Conservation (phyloP, 2,329 filamentous ascomycete species). For the Hypomyces rosellus region DNA sequence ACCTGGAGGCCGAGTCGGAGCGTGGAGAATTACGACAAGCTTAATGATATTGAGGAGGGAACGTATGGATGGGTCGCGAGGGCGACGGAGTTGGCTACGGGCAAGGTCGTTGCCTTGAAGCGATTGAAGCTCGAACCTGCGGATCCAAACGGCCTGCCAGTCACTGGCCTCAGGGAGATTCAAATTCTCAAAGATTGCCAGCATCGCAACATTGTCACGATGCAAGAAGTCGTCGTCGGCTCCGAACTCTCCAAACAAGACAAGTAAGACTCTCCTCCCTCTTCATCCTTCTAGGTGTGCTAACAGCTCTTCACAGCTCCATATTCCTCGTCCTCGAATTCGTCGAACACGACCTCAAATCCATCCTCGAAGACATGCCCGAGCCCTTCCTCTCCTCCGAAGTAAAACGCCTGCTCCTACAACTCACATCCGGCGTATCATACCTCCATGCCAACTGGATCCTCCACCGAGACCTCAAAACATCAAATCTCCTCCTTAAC, state of each 20-base stretch:
- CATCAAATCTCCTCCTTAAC: conserved; percentile 88
- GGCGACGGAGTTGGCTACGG: conserved; percentile 66
- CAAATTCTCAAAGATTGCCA: conserved; percentile 76
- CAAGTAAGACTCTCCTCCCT: conserved; percentile 34
- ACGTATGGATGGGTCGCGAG: conserved; percentile 93
- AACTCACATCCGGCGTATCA: conserved; percentile 71
- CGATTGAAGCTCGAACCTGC: conserved; percentile 80
- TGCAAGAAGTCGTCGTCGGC: conserved; percentile 80
- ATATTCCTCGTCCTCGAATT: conserved; percentile 97
- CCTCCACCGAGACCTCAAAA: conserved; percentile 88
- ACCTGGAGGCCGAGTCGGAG: conserved; percentile 66
- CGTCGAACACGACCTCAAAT: conserved; percentile 92
- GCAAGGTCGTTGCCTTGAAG: conserved; percentile 84
- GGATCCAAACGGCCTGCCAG: conserved; percentile 71
- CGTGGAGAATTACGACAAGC: conserved; percentile 80
- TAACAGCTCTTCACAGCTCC: conserved; percentile 37
- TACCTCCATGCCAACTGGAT: conserved; percentile 90
- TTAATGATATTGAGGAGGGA: conserved; percentile 97
- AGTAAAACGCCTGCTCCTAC: conserved; percentile 80
- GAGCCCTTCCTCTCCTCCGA: conserved; percentile 91
- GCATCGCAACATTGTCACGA: conserved; percentile 74
- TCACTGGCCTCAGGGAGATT: conserved; percentile 90
- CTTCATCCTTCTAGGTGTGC: not conserved
- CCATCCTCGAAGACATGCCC: conserved; percentile 86
- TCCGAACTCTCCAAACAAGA: conserved; percentile 49